Percentiles rank a stretch among this genome's conserved stretches.
phyloP scores from a whole-genome alignment of 2,329 filamentous ascomycete genomes.

The Fusarium xylarioides region DNA sequence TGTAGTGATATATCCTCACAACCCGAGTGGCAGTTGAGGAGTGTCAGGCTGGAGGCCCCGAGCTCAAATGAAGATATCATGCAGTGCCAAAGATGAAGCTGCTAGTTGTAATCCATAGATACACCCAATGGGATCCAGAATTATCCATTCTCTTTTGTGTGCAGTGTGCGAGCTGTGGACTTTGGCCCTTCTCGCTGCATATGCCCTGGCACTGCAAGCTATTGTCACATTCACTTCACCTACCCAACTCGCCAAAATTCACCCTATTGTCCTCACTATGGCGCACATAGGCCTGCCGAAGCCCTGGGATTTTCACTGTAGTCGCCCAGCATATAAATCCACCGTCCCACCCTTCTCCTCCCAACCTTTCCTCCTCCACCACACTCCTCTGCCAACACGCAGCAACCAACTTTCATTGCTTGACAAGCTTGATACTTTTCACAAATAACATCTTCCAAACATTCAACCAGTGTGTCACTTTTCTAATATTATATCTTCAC shows the following conservation, averaged over 20 bases:
- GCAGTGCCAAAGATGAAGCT: background rate
- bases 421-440: background rate
- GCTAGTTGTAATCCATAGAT: too few relatives aligned
- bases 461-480: background rate
- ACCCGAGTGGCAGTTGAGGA: background rate
- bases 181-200: background rate
- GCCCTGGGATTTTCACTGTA: background rate
- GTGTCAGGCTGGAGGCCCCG: background rate
- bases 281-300: background rate
- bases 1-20: too few relatives aligned
- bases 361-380: slow-evolving; percentile 17
- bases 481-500: background rate
- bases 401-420: background rate
- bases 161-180: background rate
- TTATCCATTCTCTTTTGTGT: background rate
- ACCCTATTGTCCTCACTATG: background rate
- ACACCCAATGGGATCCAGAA: too few relatives aligned
- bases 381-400: background rate
- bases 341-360: background rate
- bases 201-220: slow-evolving; percentile 6
- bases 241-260: background rate
- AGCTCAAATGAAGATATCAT: background rate
- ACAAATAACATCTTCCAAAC: background rate
- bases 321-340: background rate
- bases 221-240: background rate